These are phyloP conservation scores for Penicillium diatomitis DNA, from an alignment of 495 filamentous ascomycete genomes.

Conservation along the genomic window DNA sequence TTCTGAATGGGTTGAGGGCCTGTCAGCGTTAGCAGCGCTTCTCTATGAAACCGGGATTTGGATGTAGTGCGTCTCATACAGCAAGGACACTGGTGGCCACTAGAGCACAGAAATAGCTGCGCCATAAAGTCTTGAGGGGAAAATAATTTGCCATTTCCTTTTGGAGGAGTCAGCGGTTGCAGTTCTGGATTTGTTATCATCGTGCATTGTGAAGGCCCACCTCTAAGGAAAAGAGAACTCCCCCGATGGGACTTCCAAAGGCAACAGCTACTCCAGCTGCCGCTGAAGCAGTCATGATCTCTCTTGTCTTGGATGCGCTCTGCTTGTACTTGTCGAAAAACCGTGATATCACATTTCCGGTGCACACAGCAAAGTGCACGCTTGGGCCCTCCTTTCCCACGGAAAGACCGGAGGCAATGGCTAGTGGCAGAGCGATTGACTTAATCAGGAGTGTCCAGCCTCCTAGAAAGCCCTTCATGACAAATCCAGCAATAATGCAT, in stretches of 20 bases:
- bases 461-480: conserved; percentile 97
- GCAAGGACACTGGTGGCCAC: conserved; percentile 91
- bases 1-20: conserved; percentile 95
- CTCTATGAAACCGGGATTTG: neutral
- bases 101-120: conserved; percentile 94
- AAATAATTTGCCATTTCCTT: conserved; percentile 98
- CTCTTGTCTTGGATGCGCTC: conserved; percentile 89
- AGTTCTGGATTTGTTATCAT: too few species aligned
- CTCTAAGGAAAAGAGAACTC: conserved; percentile 92
- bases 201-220: conserved; percentile 16
- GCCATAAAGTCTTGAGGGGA: conserved; percentile 94
- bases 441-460: conserved; percentile 92
- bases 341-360: conserved; percentile 90
- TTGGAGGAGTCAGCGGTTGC: neutral
- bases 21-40: conserved; percentile 11
- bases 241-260: conserved; percentile 95
- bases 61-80: conserved; percentile 25
- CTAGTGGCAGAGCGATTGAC: conserved; percentile 80
- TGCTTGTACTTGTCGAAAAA: conserved; percentile 88
- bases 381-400: conserved; percentile 97
- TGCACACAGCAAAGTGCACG: conserved; percentile 97
- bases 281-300: conserved; percentile 89
- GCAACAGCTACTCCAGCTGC: conserved; percentile 94
- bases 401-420: conserved; percentile 89
- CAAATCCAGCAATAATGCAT: conserved; percentile 98